These are phyloP conservation scores for Pyricularia sp. DNA, from an alignment of 2,329 filamentous ascomycete species.

Conservation along the genomic window DNA sequence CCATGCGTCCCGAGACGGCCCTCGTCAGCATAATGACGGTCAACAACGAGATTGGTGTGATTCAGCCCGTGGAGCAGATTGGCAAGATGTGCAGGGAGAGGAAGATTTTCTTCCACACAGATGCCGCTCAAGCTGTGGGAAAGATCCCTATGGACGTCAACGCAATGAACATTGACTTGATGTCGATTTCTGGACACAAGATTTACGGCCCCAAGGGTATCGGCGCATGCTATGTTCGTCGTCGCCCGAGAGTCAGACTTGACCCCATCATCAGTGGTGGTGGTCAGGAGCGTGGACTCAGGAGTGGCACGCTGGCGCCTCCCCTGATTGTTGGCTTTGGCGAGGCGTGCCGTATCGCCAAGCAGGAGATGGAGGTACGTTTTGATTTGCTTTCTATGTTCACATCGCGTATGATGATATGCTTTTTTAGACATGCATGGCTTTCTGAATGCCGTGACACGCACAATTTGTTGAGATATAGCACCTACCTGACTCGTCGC, in stretches of 20 bases:
- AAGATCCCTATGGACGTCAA: constrained; percentile 97
- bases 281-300: constrained; percentile 88
- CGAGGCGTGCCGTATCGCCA: constrained; percentile 86
- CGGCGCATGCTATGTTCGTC: constrained; percentile 89
- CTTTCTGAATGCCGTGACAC: constrained; percentile 69
- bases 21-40: constrained; percentile 97
- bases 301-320: constrained; percentile 89
- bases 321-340: constrained; percentile 87
- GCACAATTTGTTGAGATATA: constrained; percentile 50
- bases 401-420: constrained; percentile 58
- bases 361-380: constrained; percentile 83
- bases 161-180: constrained; percentile 94
- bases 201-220: constrained; percentile 98
- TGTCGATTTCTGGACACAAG: constrained; percentile 98
- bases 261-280: constrained; percentile 95
- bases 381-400: constrained; percentile 12
- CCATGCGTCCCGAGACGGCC: constrained; percentile 83
- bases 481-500: constrained; percentile 51
- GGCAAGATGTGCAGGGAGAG: constrained; percentile 82
- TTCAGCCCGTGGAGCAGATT: constrained; percentile 90
- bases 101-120: constrained; percentile 97
- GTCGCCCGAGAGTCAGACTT: constrained; percentile 84
- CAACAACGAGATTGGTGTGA: constrained; percentile 99
- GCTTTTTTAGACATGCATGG: constrained; percentile 72
- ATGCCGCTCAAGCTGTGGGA: constrained; percentile 93